Conservation (phyloP, 2,329 filamentous ascomycete genomes). For the Thelonectria rubi region DNA sequence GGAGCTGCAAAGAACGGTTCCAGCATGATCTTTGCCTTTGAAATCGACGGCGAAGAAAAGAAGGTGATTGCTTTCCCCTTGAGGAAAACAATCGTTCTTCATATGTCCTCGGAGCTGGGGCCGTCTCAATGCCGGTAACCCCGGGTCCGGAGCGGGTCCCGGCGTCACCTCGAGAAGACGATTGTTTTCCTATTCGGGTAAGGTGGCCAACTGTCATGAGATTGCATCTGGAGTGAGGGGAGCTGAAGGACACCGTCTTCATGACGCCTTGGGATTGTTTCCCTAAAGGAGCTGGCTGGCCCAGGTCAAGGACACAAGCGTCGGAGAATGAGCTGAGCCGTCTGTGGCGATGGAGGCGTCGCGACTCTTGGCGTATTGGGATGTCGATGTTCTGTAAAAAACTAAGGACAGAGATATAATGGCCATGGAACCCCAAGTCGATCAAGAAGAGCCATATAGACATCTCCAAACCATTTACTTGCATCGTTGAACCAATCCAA, state of each 20-base stretch:
- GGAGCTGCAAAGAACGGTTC: constrained; percentile 21
- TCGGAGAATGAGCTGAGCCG: background rate
- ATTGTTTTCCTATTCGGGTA: constrained; percentile 42
- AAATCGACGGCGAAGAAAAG: background rate
- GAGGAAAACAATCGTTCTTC: constrained; percentile 26
- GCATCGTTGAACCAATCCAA: too few species aligned
- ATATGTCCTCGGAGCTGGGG: background rate
- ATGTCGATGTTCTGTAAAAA: background rate
- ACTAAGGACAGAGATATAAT: constrained; percentile 9
- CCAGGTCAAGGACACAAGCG: background rate
- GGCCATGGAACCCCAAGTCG: background rate
- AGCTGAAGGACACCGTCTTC: background rate
- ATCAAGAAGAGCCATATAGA: background rate
- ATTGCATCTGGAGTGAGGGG: too few species aligned
- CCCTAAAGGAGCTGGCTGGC: constrained; percentile 15
- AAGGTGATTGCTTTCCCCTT: constrained; percentile 25
- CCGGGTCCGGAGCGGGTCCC: constrained; percentile 9
- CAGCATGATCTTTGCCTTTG: constrained; percentile 20
- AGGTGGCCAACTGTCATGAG: background rate
- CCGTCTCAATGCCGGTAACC: constrained; percentile 15
- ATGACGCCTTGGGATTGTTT: constrained; percentile 10
- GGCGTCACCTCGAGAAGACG: constrained; percentile 11
- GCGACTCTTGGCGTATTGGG: constrained; percentile 26
- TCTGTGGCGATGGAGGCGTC: background rate
- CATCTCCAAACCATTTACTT: background rate